These are phyloP conservation scores for Hysterium pulicare DNA, from an alignment of 2,329 filamentous ascomycete genomes.

Conservation along the genomic window DNA sequence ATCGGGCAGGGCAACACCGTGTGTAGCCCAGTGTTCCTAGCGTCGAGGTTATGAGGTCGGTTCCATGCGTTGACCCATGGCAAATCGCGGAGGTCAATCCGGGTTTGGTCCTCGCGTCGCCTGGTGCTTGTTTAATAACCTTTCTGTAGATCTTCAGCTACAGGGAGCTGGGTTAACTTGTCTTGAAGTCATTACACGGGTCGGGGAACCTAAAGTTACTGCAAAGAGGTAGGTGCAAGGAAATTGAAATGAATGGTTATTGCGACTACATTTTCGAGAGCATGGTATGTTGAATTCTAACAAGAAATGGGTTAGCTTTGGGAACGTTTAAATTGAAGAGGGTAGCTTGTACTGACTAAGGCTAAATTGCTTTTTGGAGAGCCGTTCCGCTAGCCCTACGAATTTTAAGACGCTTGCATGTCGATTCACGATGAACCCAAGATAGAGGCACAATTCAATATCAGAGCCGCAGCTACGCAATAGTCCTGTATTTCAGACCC, in stretches of 20 bases:
- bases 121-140: not conserved
- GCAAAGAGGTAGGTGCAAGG: not conserved
- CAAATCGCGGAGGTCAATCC: not conserved
- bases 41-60: not conserved
- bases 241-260: not conserved
- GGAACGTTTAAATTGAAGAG: not conserved
- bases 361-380: conserved; percentile 4
- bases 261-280: not conserved
- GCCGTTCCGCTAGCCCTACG: conserved; percentile 3
- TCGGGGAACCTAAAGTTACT: not conserved
- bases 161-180: not conserved
- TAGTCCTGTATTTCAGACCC: too few relatives aligned
- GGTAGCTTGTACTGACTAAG: not conserved
- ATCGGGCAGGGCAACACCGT: not conserved
- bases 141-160: not conserved
- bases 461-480: too few relatives aligned
- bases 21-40: not conserved
- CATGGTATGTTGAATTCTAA: not conserved
- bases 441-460: too few relatives aligned
- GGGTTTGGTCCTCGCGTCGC: not conserved
- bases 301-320: not conserved
- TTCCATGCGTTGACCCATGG: not conserved
- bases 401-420: not conserved
- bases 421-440: too few relatives aligned
- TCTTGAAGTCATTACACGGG: not conserved